A percentile compares a stretch with the other conserved stretches of the same genome.
Evolutionary conservation across 139 green algal species (phyloP).

Genomic region (Gonium pectorale): DNA sequence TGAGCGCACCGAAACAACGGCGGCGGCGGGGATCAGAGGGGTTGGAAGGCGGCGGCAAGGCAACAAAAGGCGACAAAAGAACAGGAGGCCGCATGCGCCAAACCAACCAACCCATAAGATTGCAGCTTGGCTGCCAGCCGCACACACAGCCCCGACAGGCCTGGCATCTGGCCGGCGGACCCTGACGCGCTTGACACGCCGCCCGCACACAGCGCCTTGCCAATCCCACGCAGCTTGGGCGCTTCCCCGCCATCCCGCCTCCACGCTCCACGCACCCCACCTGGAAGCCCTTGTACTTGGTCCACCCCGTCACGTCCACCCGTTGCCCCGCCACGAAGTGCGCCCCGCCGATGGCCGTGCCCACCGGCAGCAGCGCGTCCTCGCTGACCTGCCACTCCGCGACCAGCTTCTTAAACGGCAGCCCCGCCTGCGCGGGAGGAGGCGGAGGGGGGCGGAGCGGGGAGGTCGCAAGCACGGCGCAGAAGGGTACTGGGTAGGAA

Average conservation of each 20-base stretch:
- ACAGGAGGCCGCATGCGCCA: background rate
- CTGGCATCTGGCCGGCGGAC: too few relatives aligned
- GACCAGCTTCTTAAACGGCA: constrained; percentile 83
- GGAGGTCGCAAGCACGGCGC: background rate
- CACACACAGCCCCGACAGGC: too few relatives aligned
- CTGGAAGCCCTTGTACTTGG: constrained; percentile 96
- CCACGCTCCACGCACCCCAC: background rate
- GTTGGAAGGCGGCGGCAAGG: background rate
- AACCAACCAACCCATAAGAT: background rate
- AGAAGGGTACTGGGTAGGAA: background rate
- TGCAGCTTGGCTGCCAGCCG: too few relatives aligned
- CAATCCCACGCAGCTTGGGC: too few relatives aligned
- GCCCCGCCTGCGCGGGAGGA: constrained; percentile 30
- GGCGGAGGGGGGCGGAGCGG: background rate
- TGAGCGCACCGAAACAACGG: background rate
- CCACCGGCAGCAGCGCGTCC: constrained; percentile 90
- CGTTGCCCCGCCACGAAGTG: constrained; percentile 95
- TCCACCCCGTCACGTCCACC: constrained; percentile 93
- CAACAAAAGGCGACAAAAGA: background rate
- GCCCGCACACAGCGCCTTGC: too few relatives aligned
- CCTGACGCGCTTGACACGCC: too few relatives aligned
- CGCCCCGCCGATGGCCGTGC: constrained; percentile 78
- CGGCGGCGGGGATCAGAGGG: background rate
- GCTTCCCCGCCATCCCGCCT: too few relatives aligned
- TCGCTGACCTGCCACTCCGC: constrained; percentile 89